Base-by-base conservation (phyloP, 352 stramenopile genomes). In the Saprolegnia parasitica region DNA sequence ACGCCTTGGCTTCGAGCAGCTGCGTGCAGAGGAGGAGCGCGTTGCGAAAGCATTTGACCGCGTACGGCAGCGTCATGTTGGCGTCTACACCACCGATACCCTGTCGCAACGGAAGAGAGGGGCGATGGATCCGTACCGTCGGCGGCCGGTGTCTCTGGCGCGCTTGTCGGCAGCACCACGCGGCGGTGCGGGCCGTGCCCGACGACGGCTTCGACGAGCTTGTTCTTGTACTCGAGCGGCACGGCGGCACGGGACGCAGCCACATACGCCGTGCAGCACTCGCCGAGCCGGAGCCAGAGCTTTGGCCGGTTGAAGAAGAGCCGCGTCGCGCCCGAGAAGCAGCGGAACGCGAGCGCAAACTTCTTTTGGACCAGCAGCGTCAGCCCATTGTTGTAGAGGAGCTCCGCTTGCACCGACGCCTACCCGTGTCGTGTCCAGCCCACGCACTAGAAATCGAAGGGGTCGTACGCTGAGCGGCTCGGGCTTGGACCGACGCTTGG, bases 351-450 rank as follows among this genome's bases (percentile, higher is more conserved):
- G 32, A 94, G 70, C 46, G 78, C 70, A 56, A 88, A 93, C 47
- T 96, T 79, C 21, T 86, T 86, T 67, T 93, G 83, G 52, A 96
- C 74, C 58, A 97, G 73, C 49, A 97, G 73, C 54, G 97, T 90
- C 39, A 97, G 67, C 5, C 89, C 91, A 63, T 96, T 95, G 81
- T 97, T 97, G 83, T 97, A 97, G 76, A 96, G 78, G 56, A 97
- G 90, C 76, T 96, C 87, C 71, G 83, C 81, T 72, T 93, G 86
- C n/a, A 74, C 83, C 29, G 85, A 93, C 42, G 73, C 90, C 73
- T 90, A 58, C 9, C 23, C 72, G 46, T 21, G 46, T 20, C 18
- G 46, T 52, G 21, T 52, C 46, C 46, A 20, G n/a, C 21, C 46
- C 18, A 52, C 46, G 46, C 46, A 52, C 46, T 52, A 18, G n/a